phyloP scores from a whole-genome alignment of 2,329 filamentous ascomycete species.

The Venturia effusa region DNA sequence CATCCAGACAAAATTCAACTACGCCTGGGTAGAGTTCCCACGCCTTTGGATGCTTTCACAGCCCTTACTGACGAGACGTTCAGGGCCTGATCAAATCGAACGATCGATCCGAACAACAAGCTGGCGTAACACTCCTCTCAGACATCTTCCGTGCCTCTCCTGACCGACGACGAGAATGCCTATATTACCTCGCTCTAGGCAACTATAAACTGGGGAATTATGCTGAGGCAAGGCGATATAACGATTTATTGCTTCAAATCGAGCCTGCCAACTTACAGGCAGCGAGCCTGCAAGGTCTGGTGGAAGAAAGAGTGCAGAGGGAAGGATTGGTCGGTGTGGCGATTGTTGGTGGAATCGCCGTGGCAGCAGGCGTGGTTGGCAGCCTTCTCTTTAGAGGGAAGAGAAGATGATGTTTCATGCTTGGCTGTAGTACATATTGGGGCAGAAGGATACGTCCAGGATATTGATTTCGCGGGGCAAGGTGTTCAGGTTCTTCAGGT shows the following conservation, averaged over 20 bases:
- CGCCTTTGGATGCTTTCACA: neutral
- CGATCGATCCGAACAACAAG: constrained; percentile 75
- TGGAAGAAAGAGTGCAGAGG: constrained; percentile 92
- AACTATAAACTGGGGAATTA: constrained; percentile 99
- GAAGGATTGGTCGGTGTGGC: constrained; percentile 91
- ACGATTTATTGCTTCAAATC: constrained; percentile 81
- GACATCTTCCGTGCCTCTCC: constrained; percentile 93
- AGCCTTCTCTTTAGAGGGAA: constrained; percentile 73
- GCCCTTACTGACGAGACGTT: neutral
- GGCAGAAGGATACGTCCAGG: neutral
- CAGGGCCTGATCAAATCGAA: constrained; percentile 93
- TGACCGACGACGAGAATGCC: constrained; percentile 89
- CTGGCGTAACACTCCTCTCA: constrained; percentile 83
- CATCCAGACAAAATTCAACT: constrained; percentile 99
- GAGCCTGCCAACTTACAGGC: constrained; percentile 90
- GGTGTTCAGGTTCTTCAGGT: neutral
- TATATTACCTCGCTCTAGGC: constrained; percentile 93
- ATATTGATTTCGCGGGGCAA: neutral
- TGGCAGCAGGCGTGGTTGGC: constrained; percentile 87
- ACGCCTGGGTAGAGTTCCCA: constrained; percentile 67
- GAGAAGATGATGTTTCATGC: constrained; percentile 40
- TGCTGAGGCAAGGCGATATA: constrained; percentile 86
- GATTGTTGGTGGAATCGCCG: constrained; percentile 84
- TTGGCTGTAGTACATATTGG: neutral
- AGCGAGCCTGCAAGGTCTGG: constrained; percentile 70